Conservation (phyloP, 371 early-diverging fungal genomes). For the Mortierella sp. region DNA sequence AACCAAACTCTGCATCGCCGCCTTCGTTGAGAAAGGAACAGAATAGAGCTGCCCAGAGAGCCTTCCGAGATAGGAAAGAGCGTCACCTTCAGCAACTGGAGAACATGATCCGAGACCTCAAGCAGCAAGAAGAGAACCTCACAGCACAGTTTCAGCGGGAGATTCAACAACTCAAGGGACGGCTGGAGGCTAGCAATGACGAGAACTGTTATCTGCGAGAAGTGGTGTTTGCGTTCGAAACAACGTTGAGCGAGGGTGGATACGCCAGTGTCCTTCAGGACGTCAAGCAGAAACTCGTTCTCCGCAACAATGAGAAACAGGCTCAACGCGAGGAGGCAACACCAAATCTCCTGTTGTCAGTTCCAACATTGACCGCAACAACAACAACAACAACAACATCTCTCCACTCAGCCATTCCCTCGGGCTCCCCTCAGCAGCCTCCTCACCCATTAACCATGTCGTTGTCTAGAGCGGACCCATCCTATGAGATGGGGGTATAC, state of each 20-base stretch:
- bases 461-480: neutral
- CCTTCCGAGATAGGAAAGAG: slow-evolving; percentile 82
- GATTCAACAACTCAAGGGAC: slow-evolving; percentile 55
- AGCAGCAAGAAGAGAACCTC: slow-evolving; percentile 60
- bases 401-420: neutral
- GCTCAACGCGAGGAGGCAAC: neutral
- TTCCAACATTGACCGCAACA: neutral
- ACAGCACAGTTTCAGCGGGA: slow-evolving; percentile 58
- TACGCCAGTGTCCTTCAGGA: slow-evolving; percentile 16
- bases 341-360: neutral
- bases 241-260: slow-evolving; percentile 34
- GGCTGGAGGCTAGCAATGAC: slow-evolving; percentile 59
- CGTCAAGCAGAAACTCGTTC: slow-evolving; percentile 33
- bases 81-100: slow-evolving; percentile 72
- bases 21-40: slow-evolving; percentile 76
- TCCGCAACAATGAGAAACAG: slow-evolving; percentile 20
- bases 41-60: slow-evolving; percentile 82
- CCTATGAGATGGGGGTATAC: slow-evolving; percentile 2
- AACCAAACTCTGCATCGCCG: slow-evolving; percentile 64
- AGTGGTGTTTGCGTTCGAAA: slow-evolving; percentile 60
- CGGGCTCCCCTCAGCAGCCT: neutral
- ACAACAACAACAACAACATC: neutral
- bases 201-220: slow-evolving; percentile 68
- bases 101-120: slow-evolving; percentile 65
- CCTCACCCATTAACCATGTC: slow-evolving; percentile 19